phyloP scores from a whole-genome alignment of 2,329 filamentous ascomycete species.

The Cadophora luteo-olivacea region DNA sequence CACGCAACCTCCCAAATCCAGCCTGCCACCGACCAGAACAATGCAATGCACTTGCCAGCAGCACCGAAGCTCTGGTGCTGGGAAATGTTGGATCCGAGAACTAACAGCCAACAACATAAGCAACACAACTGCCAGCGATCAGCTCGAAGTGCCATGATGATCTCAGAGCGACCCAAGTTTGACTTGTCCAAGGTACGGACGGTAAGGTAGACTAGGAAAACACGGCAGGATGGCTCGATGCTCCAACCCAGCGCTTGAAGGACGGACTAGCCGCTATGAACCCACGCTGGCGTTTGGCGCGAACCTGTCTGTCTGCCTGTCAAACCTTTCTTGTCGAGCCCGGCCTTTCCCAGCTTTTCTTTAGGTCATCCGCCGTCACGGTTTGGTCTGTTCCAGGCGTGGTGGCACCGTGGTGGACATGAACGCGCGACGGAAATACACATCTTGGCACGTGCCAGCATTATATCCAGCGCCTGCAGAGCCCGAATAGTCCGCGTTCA shows the following conservation, averaged over 20 bases:
- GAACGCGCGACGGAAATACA: neutral
- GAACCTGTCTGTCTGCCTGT: neutral
- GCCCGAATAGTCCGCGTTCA: neutral
- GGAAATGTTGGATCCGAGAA: slow-evolving; percentile 9
- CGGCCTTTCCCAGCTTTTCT: slow-evolving; percentile 5
- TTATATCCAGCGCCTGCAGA: slow-evolving; percentile 10
- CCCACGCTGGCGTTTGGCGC: slow-evolving; percentile 11
- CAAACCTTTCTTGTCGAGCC: neutral
- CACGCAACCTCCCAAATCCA: neutral
- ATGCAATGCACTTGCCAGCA: slow-evolving; percentile 8
- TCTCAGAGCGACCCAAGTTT: neutral
- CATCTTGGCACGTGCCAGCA: slow-evolving; percentile 4
- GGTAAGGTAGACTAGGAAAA: neutral
- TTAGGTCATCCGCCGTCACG: slow-evolving; percentile 1
- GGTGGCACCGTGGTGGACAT: too few species aligned
- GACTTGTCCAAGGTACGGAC: too few species aligned
- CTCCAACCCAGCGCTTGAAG: slow-evolving; percentile 6
- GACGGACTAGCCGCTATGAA: slow-evolving; percentile 6
- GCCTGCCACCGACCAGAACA: slow-evolving; percentile 5
- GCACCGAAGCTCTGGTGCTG: slow-evolving; percentile 11
- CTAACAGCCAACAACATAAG: neutral
- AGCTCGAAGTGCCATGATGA: slow-evolving; percentile 9
- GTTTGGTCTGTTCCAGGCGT: neutral
- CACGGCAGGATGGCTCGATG: slow-evolving; percentile 3
- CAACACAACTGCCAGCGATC: slow-evolving; percentile 1